Conservation (phyloP, 306 rosid genomes). For the Ormosia semicastrata region DNA sequence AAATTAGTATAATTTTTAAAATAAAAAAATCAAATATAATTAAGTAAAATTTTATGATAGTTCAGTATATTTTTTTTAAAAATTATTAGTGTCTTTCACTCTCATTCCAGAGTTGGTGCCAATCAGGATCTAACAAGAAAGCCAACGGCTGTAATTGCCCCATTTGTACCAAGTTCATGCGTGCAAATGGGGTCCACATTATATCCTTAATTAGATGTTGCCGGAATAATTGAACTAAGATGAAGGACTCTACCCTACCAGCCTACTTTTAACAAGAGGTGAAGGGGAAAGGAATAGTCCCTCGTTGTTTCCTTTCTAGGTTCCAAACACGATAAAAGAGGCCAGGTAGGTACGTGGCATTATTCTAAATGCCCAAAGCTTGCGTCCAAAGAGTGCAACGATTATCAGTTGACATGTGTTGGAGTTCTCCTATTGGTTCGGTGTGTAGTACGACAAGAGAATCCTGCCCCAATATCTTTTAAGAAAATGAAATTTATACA, state of each 20-base stretch:
- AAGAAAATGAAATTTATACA: too few species aligned
- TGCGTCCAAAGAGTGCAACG: not conserved
- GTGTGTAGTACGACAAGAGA: not conserved
- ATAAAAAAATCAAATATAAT: too few species aligned
- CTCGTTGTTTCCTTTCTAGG: not conserved
- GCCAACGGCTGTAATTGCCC: not conserved
- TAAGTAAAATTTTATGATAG: too few species aligned
- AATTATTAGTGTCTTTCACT: too few species aligned
- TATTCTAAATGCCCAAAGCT: not conserved
- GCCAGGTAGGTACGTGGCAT: constrained; percentile 3
- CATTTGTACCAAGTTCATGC: not conserved
- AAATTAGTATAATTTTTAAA: too few species aligned
- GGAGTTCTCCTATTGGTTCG: not conserved
- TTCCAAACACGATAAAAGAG: not conserved
- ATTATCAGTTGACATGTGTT: not conserved
- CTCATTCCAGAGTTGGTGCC: not conserved
- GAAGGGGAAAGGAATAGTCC: not conserved
- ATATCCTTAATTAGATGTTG: not conserved
- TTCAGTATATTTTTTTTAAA: too few species aligned
- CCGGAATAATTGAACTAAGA: not conserved
- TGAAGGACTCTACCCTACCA: not conserved
- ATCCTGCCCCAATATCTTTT: not conserved
- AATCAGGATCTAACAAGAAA: not conserved
- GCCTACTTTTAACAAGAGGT: not conserved
- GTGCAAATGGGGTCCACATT: not conserved